Percentiles rank a stretch among this genome's conserved stretches.
Evolutionary conservation across 306 rosid genomes (phyloP).

Genomic region (Benincasa hispida): DNA sequence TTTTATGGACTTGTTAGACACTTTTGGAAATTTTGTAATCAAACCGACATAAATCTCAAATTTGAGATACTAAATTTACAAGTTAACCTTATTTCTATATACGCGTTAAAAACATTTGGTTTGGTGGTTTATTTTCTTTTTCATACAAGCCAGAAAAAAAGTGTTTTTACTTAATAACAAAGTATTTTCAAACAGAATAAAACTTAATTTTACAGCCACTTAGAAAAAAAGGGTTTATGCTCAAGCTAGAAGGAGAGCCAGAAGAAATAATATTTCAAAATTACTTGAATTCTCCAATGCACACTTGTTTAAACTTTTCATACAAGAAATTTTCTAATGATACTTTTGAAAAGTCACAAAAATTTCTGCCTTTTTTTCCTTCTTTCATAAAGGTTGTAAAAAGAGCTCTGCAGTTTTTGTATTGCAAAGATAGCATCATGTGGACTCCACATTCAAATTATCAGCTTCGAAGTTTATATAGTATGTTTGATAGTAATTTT

Average conservation of each 20-base stretch:
- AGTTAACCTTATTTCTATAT: too few relatives aligned
- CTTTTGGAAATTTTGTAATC: too few relatives aligned
- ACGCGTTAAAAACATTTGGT: too few relatives aligned
- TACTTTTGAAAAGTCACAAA: constrained; percentile 9
- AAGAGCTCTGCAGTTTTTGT: constrained; percentile 7
- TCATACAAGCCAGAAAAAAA: too few relatives aligned
- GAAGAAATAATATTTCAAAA: background rate
- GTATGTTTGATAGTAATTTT: too few relatives aligned
- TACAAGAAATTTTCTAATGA: background rate
- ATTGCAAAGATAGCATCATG: constrained; percentile 3
- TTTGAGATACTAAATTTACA: too few relatives aligned
- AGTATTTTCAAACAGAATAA: background rate
- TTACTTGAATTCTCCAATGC: background rate
- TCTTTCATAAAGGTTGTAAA: background rate
- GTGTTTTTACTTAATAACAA: background rate
- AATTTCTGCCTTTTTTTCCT: background rate
- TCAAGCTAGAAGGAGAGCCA: background rate
- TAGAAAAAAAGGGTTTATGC: background rate
- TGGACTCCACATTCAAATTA: constrained; percentile 3
- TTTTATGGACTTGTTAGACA: too few relatives aligned
- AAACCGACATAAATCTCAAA: too few relatives aligned
- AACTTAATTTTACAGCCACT: background rate
- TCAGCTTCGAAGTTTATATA: background rate
- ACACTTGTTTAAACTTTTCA: background rate
- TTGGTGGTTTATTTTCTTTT: too few relatives aligned